Evolutionary conservation across 352 stramenopile species (phyloP).

Genomic region (Elongisporangium senticosum): DNA sequence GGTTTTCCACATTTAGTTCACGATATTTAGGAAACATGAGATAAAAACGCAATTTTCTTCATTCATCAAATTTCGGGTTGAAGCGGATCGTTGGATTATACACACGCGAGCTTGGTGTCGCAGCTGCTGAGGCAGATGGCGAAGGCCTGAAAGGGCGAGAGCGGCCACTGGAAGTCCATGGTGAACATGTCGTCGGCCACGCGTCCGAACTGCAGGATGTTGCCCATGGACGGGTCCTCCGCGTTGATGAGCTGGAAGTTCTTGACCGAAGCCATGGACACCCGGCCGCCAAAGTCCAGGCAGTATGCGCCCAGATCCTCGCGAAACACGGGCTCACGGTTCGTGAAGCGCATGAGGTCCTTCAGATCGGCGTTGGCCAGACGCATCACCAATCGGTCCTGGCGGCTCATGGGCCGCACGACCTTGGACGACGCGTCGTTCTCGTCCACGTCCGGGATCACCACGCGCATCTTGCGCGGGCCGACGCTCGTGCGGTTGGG

Average conservation of each 20-base stretch:
- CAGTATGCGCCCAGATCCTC: slow-evolving; percentile 84
- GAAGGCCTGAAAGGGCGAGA: slow-evolving; percentile 86
- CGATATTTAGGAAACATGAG: too few relatives aligned
- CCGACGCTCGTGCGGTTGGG: slow-evolving; percentile 83
- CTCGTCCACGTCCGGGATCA: slow-evolving; percentile 78
- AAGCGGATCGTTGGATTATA: slow-evolving; percentile 22
- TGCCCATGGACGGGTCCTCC: slow-evolving; percentile 79
- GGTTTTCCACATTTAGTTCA: too few relatives aligned
- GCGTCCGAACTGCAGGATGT: slow-evolving; percentile 85
- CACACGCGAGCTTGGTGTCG: slow-evolving; percentile 85
- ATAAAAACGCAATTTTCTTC: too few relatives aligned
- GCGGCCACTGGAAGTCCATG: slow-evolving; percentile 88
- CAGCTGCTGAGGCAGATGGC: slow-evolving; percentile 87
- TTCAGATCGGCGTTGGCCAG: slow-evolving; percentile 65
- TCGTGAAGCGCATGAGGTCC: slow-evolving; percentile 85
- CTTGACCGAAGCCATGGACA: slow-evolving; percentile 83
- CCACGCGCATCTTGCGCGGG: slow-evolving; percentile 81
- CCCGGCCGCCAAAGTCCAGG: slow-evolving; percentile 81
- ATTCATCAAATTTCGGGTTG: too few relatives aligned
- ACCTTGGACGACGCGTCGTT: slow-evolving; percentile 72
- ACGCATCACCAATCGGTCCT: slow-evolving; percentile 76
- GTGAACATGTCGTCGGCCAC: slow-evolving; percentile 89
- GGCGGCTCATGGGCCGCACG: slow-evolving; percentile 79
- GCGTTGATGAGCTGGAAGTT: slow-evolving; percentile 88
- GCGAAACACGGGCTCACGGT: slow-evolving; percentile 81